Evolutionary conservation across 768 basidiomycete genomes (phyloP), one percentile per base, ranked within the genome.

Genomic region (Naganishia vaughanmartiniae): DNA sequence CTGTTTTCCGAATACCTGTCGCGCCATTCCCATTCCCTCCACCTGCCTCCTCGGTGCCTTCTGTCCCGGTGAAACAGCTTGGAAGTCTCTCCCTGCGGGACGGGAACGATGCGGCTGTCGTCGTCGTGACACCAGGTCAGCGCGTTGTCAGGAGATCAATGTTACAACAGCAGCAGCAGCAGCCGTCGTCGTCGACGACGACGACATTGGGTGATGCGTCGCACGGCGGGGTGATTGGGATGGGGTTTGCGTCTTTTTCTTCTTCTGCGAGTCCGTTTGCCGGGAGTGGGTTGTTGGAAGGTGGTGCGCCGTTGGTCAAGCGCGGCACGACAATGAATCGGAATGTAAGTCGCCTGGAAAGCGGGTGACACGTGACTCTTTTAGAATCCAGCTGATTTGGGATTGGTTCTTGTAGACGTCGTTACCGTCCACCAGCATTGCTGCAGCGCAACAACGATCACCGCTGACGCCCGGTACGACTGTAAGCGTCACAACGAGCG

Each of bases 1-100:
- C 75, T 21, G 71, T 79, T 30, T 76, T 74, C 45, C 74, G 75
- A 17, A 79, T 81, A 65, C 80, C 79, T 0, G 74, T 77, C 28
- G 79, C 79, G 0, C 79, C 79, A 2, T 73, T 63, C 26, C 60
- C 60, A 4, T 63, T 26, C 39, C 36, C 60, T 10, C 24, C 60
- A 4, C 28, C 68, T 46, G 33, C 67, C 42, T 6, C 36, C 5
- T 36, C 6, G 4, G 28, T 56, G 14, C 54, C 66, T 39, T 19
- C 65, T 53, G 72, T 56, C 4, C 70, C 57, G 14, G 33, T 51
- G 24, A 66, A 57, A 26, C 66, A 56, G 30, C 33, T 72, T 6
- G 56, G 66, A 0, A 53, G 42, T 24, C 26, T 72, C 34, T 72
- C 71, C 24, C 66, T 72, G 6, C 65, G 66, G 15, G 60, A 63